Percentiles rank a stretch among this genome's conserved stretches.
These are phyloP conservation scores for Colletotrichum spaethianum DNA, from an alignment of 2,329 filamentous ascomycete species.

Conservation along the genomic window DNA sequence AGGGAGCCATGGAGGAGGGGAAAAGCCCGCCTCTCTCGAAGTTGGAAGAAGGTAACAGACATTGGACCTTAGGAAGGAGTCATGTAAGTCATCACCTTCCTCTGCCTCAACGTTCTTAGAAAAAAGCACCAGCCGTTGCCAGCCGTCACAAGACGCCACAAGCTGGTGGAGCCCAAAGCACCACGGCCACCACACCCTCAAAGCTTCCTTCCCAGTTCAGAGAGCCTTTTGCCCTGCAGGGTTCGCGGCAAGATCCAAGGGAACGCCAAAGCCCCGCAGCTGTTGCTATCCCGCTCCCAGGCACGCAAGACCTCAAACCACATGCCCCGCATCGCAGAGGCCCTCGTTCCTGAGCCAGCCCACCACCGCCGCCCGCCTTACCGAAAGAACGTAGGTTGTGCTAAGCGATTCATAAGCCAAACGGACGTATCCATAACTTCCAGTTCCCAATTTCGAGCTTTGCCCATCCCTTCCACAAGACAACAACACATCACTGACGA, in stretches of 20 bases:
- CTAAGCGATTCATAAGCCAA: slow-evolving; percentile 17
- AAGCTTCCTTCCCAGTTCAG: slow-evolving; percentile 1
- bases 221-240: slow-evolving; percentile 11
- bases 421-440: not conserved
- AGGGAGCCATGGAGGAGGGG: not conserved
- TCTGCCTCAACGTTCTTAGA: not conserved
- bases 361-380: slow-evolving; percentile 4
- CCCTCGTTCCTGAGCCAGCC: slow-evolving; percentile 27
- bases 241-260: slow-evolving; percentile 22
- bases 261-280: slow-evolving; percentile 26
- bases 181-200: not conserved
- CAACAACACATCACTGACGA: not conserved
- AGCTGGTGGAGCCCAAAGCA: not conserved
- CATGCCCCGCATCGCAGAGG: slow-evolving; percentile 40
- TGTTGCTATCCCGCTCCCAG: slow-evolving; percentile 6
- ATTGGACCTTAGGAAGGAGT: not conserved
- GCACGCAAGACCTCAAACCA: slow-evolving; percentile 30
- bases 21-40: not conserved
- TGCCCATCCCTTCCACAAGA: not conserved
- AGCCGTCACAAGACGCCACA: too few species aligned
- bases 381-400: slow-evolving; percentile 3
- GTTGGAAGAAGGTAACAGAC: not conserved
- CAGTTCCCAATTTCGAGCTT: slow-evolving; percentile 4
- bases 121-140: not conserved
- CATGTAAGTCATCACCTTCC: slow-evolving; percentile 12